A percentile compares a stretch with the other conserved stretches of the same genome.
phyloP scores from a whole-genome alignment of 2,329 filamentous ascomycete species.

The Fusarium euwallaceae region DNA sequence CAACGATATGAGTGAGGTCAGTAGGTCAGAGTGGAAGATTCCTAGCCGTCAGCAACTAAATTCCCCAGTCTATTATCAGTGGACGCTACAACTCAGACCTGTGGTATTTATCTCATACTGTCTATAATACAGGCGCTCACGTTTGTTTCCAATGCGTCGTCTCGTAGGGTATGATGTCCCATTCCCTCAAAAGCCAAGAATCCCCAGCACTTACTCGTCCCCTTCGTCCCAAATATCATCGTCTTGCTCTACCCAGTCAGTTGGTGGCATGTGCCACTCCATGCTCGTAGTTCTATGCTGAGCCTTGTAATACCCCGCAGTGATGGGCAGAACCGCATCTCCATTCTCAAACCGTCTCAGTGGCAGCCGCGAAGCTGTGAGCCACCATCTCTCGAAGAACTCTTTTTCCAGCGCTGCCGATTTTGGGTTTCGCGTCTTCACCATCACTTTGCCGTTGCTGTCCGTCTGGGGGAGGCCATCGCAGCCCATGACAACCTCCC shows the following conservation, averaged over 20 bases:
- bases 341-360: conserved; percentile 38
- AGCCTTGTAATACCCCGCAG: neutral
- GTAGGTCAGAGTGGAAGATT: neutral
- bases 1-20: neutral
- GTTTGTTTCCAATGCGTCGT: neutral
- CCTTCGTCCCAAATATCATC: too few relatives aligned
- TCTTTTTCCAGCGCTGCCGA: conserved; percentile 38
- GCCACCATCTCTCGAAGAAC: conserved; percentile 45
- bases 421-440: neutral
- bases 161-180: neutral
- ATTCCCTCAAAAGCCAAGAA: neutral
- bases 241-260: too few relatives aligned
- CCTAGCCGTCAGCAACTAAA: neutral
- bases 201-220: too few relatives aligned
- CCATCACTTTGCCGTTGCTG: neutral
- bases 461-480: too few relatives aligned
- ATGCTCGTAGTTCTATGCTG: conserved; percentile 9
- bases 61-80: neutral
- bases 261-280: neutral
- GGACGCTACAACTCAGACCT: neutral
- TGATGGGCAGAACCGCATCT: conserved; percentile 29
- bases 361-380: conserved; percentile 30
- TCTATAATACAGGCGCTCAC: neutral
- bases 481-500: neutral
- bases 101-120: neutral